Evolutionary conservation across 768 basidiomycete genomes (phyloP).

Genomic region (Leccinum subgranulosum): DNA sequence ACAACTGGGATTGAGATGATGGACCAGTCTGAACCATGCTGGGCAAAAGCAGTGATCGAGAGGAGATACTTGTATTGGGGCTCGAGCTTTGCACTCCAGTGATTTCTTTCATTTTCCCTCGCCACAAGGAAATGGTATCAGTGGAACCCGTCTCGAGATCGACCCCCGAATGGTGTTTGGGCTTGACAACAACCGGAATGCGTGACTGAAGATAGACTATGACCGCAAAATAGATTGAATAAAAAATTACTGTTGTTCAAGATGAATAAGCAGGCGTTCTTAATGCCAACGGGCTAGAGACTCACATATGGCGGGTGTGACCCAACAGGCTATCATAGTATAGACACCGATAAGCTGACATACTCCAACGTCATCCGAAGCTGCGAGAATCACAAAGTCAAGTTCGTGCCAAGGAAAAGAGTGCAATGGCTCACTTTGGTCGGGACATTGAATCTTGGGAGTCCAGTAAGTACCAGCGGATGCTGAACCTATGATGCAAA

Average conservation of each 20-base stretch:
- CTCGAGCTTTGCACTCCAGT: not conserved
- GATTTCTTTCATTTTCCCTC: constrained; percentile 2
- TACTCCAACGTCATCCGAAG: constrained; percentile 38
- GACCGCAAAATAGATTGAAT: constrained; percentile 39
- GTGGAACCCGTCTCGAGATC: constrained; percentile 22
- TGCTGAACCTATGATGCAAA: constrained; percentile 37
- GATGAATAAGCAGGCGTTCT: constrained; percentile 3
- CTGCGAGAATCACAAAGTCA: constrained; percentile 20
- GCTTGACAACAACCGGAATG: constrained; percentile 18
- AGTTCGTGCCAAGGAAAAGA: not conserved
- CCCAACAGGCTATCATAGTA: constrained; percentile 51
- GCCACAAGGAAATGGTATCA: constrained; percentile 4
- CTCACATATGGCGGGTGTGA: constrained; percentile 51
- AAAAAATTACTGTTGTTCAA: constrained; percentile 38
- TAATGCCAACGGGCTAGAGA: constrained; percentile 1
- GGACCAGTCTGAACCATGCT: constrained; percentile 4
- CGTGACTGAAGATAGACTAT: constrained; percentile 36
- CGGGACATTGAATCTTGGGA: constrained; percentile 42
- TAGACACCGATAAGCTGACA: constrained; percentile 49
- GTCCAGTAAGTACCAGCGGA: constrained; percentile 41
- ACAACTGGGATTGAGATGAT: not conserved
- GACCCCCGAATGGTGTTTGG: not conserved
- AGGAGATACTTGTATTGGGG: not conserved
- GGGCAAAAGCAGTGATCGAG: constrained; percentile 10
- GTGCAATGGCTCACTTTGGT: constrained; percentile 34